These are phyloP conservation scores for Epichloe scottii DNA, from an alignment of 2,329 filamentous ascomycete genomes.

Conservation along the genomic window DNA sequence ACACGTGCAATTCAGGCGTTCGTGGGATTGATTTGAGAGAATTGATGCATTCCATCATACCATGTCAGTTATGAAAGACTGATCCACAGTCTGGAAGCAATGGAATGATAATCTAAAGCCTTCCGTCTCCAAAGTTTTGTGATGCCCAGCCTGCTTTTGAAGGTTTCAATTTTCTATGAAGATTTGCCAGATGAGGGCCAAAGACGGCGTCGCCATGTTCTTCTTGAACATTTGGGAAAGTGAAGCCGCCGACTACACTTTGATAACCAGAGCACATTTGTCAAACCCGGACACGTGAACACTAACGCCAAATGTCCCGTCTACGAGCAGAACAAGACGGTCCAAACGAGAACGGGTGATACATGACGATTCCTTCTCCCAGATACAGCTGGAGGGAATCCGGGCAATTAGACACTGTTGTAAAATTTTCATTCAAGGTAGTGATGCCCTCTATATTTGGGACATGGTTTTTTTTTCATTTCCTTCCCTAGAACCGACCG, in stretches of 20 bases:
- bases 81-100: background rate
- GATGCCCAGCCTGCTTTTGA: background rate
- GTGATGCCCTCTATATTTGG: conserved; percentile 6
- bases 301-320: no score
- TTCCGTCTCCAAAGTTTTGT: background rate
- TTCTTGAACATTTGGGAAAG: background rate
- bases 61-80: background rate
- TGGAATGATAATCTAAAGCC: background rate
- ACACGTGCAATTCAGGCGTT: conserved; percentile 11
- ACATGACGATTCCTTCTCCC: background rate
- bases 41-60: conserved; percentile 4
- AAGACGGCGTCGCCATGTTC: background rate
- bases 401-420: background rate
- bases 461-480: conserved; percentile 26
- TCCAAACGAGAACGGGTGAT: background rate
- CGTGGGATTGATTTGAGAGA: conserved; percentile 6
- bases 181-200: background rate
- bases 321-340: background rate
- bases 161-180: background rate
- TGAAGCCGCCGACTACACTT: background rate
- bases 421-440: background rate
- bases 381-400: background rate
- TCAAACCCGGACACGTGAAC: no score
- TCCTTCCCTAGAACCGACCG: conserved; percentile 35
- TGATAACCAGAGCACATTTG: no score